phyloP scores from a whole-genome alignment of 176 grass and related monocot genomes.

The Musa acuminata region DNA sequence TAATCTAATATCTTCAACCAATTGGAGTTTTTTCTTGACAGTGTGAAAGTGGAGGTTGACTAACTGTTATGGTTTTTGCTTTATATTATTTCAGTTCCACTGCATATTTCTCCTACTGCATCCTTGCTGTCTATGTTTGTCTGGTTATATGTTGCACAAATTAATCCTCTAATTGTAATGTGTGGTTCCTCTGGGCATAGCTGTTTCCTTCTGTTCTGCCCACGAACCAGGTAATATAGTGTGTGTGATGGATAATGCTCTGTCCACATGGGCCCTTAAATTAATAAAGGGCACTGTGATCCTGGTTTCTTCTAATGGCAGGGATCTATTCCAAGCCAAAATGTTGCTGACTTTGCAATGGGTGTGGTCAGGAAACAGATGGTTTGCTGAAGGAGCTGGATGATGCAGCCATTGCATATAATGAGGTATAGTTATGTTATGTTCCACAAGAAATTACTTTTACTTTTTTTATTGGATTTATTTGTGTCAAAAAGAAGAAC shows the following conservation, averaged over 20 bases:
- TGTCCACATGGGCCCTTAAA: neutral
- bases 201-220: neutral
- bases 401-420: slow-evolving; percentile 28
- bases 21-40: no score
- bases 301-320: slow-evolving; percentile 17
- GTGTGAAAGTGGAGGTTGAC: no score
- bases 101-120: neutral
- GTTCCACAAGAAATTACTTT: neutral
- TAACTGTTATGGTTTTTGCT: no score
- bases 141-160: neutral
- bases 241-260: no score
- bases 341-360: slow-evolving; percentile 32
- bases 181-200: neutral
- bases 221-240: neutral
- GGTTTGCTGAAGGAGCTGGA: slow-evolving; percentile 60
- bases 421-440: slow-evolving; percentile 35
- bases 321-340: slow-evolving; percentile 21
- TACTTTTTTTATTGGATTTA: neutral
- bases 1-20: no score
- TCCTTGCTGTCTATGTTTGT: neutral
- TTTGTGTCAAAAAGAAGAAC: neutral
- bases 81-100: neutral
- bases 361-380: slow-evolving; percentile 63
- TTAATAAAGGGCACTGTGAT: slow-evolving; percentile 4
- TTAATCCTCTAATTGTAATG: neutral